Conservation (phyloP, 192 early-diverging fungal species). For the Umbelopsis vinacea region DNA sequence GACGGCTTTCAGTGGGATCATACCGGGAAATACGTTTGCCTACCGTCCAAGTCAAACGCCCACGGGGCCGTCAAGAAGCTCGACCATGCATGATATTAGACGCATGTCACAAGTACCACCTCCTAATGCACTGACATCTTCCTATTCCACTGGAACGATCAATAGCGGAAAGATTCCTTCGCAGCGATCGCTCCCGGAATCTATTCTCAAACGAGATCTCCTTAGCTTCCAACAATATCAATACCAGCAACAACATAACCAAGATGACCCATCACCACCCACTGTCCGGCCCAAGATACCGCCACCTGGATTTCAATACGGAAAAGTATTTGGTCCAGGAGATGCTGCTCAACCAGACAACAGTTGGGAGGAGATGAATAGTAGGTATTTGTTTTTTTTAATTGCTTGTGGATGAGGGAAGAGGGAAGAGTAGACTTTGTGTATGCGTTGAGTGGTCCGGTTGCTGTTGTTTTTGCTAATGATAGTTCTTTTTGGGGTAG, state of each 20-base stretch:
- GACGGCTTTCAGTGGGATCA: not conserved
- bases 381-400: constrained; percentile 15
- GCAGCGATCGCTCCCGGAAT: constrained; percentile 3
- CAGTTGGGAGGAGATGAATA: constrained; percentile 21
- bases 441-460: too few relatives aligned
- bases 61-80: constrained; percentile 13
- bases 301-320: constrained; percentile 4
- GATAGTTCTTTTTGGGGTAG: not conserved
- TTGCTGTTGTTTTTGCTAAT: constrained; percentile 7
- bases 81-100: constrained; percentile 4
- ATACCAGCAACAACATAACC: constrained; percentile 13
- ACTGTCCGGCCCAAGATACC: constrained; percentile 8
- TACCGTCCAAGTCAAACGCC: not conserved
- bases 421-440: too few relatives aligned
- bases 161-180: not conserved
- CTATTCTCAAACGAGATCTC: constrained; percentile 3
- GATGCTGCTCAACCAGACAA: constrained; percentile 10
- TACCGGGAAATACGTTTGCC: not conserved
- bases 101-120: not conserved
- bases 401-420: not conserved
- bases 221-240: constrained; percentile 13
- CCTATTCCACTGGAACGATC: constrained; percentile 8
- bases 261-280: not conserved
- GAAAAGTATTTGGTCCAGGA: constrained; percentile 14
- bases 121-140: constrained; percentile 5